Evolutionary conservation across 805 yeast species (phyloP).

Genomic region (Starmerella apis): DNA sequence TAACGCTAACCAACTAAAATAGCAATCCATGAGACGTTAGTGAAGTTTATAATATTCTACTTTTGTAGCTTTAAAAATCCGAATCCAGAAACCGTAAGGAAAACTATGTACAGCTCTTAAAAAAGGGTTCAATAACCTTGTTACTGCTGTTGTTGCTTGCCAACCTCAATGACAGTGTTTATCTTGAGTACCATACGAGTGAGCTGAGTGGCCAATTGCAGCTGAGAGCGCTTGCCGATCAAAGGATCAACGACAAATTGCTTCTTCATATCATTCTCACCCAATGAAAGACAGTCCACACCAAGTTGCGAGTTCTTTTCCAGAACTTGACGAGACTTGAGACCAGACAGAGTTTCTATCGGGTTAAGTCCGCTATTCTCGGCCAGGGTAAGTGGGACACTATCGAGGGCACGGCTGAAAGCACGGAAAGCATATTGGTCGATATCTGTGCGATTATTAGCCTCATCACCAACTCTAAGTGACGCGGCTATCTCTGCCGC

Average conservation of each 20-base stretch:
- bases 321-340: slow-evolving; percentile 75
- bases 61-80: not conserved
- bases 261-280: slow-evolving; percentile 86
- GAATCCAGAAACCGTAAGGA: no score
- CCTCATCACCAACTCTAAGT: slow-evolving; percentile 78
- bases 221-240: slow-evolving; percentile 94
- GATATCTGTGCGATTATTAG: slow-evolving; percentile 86
- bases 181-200: slow-evolving; percentile 96
- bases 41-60: no score
- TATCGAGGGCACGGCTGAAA: slow-evolving; percentile 81
- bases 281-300: slow-evolving; percentile 85
- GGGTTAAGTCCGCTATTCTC: slow-evolving; percentile 95
- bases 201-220: slow-evolving; percentile 88
- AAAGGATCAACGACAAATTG: slow-evolving; percentile 92
- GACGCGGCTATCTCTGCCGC: slow-evolving; percentile 95
- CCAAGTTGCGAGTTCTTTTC: slow-evolving; percentile 66
- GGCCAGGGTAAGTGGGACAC: slow-evolving; percentile 87
- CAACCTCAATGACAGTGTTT: slow-evolving; percentile 88
- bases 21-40: no score
- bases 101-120: no score
- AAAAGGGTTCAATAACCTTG: not conserved
- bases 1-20: not conserved
- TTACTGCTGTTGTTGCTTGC: slow-evolving; percentile 35
- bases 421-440: slow-evolving; percentile 98
- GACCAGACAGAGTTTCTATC: slow-evolving; percentile 72